Conservation (phyloP, 305 asterid genomes). For the Solanum hybrid region DNA sequence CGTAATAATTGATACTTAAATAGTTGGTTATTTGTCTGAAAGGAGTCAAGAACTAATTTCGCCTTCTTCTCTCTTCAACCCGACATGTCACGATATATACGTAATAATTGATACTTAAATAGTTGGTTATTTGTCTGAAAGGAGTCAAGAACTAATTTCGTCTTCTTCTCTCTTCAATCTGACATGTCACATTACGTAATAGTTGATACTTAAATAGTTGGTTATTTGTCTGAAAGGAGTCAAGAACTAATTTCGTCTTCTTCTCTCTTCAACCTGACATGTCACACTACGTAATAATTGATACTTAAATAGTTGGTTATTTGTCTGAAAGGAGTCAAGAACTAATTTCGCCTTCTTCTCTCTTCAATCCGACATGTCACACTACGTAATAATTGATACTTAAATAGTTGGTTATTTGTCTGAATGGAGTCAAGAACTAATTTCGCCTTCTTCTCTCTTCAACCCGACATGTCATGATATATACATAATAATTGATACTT, state of each 20-base stretch:
- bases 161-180: neutral
- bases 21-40: neutral
- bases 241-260: neutral
- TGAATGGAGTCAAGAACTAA: no score
- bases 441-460: no score
- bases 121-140: neutral
- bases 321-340: neutral
- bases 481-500: no score
- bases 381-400: neutral
- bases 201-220: neutral
- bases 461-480: no score
- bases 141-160: neutral
- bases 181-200: neutral
- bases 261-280: neutral
- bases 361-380: neutral
- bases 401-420: no score
- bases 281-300: neutral
- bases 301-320: no score
- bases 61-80: neutral
- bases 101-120: neutral
- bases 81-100: neutral
- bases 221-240: neutral
- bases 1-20: neutral
- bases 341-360: neutral
- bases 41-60: neutral